A percentile compares a stretch with the other conserved stretches of the same genome.
Evolutionary conservation across 306 rosid species (phyloP).

Genomic region (Hippophae rhamnoides): DNA sequence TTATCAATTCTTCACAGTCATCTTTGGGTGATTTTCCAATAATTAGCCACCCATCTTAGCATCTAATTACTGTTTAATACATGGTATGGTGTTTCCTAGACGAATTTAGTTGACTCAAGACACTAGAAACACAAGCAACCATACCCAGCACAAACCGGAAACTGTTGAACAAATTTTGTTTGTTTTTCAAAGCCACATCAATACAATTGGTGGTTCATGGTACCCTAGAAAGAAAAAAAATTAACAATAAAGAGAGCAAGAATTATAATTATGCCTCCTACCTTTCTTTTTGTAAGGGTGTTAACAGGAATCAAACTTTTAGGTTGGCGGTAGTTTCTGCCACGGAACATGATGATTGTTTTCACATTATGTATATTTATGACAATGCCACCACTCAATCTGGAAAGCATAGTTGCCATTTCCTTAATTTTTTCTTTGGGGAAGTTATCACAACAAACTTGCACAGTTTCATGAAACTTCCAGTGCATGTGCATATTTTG

Average conservation of each 20-base stretch:
- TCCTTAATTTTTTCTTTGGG: conserved; percentile 95
- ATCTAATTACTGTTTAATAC: too few relatives aligned
- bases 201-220: too few relatives aligned
- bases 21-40: too few relatives aligned
- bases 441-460: conserved; percentile 97
- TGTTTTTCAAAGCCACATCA: too few relatives aligned
- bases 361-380: conserved; percentile 73
- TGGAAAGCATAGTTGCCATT: conserved; percentile 92
- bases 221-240: too few relatives aligned
- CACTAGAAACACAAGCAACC: too few relatives aligned
- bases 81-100: too few relatives aligned
- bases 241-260: not conserved
- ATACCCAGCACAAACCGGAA: too few relatives aligned
- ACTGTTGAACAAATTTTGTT: too few relatives aligned
- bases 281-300: conserved; percentile 99
- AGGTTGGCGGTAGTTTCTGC: conserved; percentile 96
- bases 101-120: too few relatives aligned
- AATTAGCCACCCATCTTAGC: too few relatives aligned
- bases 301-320: conserved; percentile 88
- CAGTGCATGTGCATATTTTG: conserved; percentile 99
- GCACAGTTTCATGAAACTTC: conserved; percentile 98
- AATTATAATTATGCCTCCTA: conserved; percentile 21
- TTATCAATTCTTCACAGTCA: too few relatives aligned
- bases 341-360: conserved; percentile 97
- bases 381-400: conserved; percentile 92